These are phyloP conservation scores for Scheffersomyces ergatensis DNA, from an alignment of 805 yeast genomes.

Conservation along the genomic window DNA sequence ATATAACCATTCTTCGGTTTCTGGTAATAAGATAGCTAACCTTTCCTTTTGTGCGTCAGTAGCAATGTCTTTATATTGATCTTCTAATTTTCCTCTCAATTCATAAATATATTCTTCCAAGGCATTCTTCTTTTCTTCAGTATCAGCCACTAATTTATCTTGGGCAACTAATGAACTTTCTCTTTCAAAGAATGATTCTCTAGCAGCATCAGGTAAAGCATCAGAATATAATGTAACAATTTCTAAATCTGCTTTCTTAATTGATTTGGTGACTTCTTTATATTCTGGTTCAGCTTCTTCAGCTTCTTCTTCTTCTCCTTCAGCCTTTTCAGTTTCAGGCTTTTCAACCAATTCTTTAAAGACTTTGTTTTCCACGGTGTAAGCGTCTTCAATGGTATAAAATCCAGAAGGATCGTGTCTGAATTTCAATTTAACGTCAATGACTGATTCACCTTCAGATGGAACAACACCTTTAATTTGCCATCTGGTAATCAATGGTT, in stretches of 20 bases:
- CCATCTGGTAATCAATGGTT: conserved; percentile 77
- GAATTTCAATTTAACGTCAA: conserved; percentile 88
- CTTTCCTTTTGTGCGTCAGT: conserved; percentile 85
- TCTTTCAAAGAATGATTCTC: conserved; percentile 68
- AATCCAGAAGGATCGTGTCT: conserved; percentile 97
- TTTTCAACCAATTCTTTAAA: conserved; percentile 84
- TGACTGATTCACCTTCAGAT: conserved; percentile 68
- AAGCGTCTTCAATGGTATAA: conserved; percentile 90
- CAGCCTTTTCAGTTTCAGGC: conserved; percentile 43
- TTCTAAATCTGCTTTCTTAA: conserved; percentile 79
- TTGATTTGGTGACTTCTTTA: conserved; percentile 87
- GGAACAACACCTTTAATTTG: conserved; percentile 80
- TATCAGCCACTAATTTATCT: conserved; percentile 96
- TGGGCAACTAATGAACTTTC: conserved; percentile 83
- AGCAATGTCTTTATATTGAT: conserved; percentile 83
- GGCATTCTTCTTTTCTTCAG: conserved; percentile 98
- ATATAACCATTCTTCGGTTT: conserved; percentile 97
- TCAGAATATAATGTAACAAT: conserved; percentile 57
- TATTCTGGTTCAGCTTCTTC: conserved; percentile 59
- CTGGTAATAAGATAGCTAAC: conserved; percentile 67
- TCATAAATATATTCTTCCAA: conserved; percentile 98
- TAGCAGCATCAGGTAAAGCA: conserved; percentile 53
- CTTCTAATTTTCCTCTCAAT: conserved; percentile 95
- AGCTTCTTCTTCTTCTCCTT: conserved; percentile 48
- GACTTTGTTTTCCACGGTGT: conserved; percentile 87